These are phyloP conservation scores for Arctium minus DNA, from an alignment of 129 eudicot species.

Conservation along the genomic window DNA sequence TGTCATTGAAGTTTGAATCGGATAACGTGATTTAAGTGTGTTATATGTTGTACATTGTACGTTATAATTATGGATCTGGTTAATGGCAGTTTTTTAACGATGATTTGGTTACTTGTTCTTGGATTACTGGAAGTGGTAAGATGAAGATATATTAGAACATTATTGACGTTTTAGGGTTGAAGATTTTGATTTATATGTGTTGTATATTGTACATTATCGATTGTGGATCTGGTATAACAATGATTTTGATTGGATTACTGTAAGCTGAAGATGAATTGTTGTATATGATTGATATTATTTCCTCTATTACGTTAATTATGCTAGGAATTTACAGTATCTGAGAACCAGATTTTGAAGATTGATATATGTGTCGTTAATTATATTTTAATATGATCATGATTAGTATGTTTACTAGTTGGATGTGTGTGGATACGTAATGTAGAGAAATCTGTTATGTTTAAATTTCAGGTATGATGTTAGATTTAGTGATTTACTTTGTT, in stretches of 20 bases:
- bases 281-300: background rate
- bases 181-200: background rate
- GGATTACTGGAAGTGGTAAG: too few relatives aligned
- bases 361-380: background rate
- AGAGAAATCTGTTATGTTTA: background rate
- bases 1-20: background rate
- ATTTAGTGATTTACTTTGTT: background rate
- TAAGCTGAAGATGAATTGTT: background rate
- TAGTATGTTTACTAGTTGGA: background rate
- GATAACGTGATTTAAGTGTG: background rate
- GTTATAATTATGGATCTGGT: background rate
- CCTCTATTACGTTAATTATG: too few relatives aligned
- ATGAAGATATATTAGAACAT: too few relatives aligned
- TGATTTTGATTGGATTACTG: background rate
- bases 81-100: background rate
- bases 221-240: conserved; percentile 3
- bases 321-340: background rate
- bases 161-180: background rate
- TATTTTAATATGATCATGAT: background rate
- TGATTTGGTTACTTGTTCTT: background rate
- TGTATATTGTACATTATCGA: background rate
- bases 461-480: background rate
- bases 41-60: background rate
- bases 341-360: background rate
- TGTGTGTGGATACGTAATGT: background rate